Base-by-base conservation (phyloP, 495 filamentous ascomycete species). In the Sphaerosporella brunnea region DNA sequence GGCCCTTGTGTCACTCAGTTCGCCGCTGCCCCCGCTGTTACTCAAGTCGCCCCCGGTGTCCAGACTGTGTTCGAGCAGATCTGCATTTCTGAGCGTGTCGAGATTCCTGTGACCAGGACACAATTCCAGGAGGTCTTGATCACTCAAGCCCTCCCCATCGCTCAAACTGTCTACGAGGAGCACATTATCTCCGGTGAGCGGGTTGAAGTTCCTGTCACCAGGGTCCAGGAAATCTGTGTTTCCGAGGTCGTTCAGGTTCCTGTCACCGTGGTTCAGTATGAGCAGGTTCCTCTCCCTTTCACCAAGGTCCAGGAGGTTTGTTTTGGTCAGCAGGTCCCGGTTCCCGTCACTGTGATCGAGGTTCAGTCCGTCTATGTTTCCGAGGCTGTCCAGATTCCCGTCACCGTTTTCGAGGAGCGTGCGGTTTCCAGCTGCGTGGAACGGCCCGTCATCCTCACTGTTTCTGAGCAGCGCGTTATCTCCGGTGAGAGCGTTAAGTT, bases 11-110 rank as follows among this genome's bases (percentile, higher is more conserved):
- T 45, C 53, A 20, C 54, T 51, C 28, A n/a, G n/a, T n/a, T n/a
- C n/a, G n/a, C n/a, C n/a, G n/a, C n/a, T n/a, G 47, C 57, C 41
- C 23, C 51, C 23, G 7, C 54, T 8, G 50, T 57, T 23, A 56
- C 53, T 4, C 45, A 53, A 16, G 49, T 42, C 5, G 28, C 13
- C 13, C 28, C 28, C 7, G 28, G 5, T 13, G 13, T 13, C 13
- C 28, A 32, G 28, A 58, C 53, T 8, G 10, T 58, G 21, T 42
- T 47, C 10, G 47, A 59, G 10, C 23, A 53, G 13, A 50, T 58
- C 16, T 52, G 52, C 15, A 11, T 54, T 9, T 47, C 49, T 0
- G 47, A 58, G 15, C 15, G 20, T 9, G 20, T 21, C 20, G 37
- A 19, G 48, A 47, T 18, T 23, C 49, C 26, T 55, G 51, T 9